Base-by-base conservation (phyloP, 176 grass and related monocot species). In the Oryza meyeriana region DNA sequence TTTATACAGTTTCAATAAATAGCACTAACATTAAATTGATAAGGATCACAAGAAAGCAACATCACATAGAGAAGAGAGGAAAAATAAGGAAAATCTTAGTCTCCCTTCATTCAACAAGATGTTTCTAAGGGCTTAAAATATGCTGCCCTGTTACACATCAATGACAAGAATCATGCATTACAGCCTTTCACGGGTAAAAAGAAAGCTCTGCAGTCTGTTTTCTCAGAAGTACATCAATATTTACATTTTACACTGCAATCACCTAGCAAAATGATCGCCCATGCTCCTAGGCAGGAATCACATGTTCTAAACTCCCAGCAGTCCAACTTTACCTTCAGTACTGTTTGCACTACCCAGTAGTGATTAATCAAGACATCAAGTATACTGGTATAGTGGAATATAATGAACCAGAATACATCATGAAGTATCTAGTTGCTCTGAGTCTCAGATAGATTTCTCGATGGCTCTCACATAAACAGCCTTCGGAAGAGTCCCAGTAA, bases 401-500 rank as follows among this genome's bases (percentile, higher is more conserved):
- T 72, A 76, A 82, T 36, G 68, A 38, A 73, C 35, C 79, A 74
- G 38, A 47, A 12, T 73, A 73, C 69, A 78, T 12, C 69, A 74
- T 61, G 6, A 8, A 45, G 6, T 72, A 6, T 77, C 20, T 74
- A 48, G 31, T 86, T 84, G 44, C 75, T 92, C 83, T 72, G 80
- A 85, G 44, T 92, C 83, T 72, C 80, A 86, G 44, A 98, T 84
- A 50, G 86, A 88, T 84, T 85, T 91, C 48, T 98, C 95, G 29
- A 98, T 91, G 28, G 92, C 92, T 76, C 84, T 93, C 17, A 98
- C 88, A 84, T 98, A 98, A 63, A 91, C 81, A 44, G 76, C 83
- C 64, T 90, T 95, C 8, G 92, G 95, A 22, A 98, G 88, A 61
- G 95, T 98, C 25, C 95, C 95, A 26, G 86, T 95, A 32, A 98